Conservation (phyloP, 495 filamentous ascomycete genomes). For the Cudoniella acicularis region DNA sequence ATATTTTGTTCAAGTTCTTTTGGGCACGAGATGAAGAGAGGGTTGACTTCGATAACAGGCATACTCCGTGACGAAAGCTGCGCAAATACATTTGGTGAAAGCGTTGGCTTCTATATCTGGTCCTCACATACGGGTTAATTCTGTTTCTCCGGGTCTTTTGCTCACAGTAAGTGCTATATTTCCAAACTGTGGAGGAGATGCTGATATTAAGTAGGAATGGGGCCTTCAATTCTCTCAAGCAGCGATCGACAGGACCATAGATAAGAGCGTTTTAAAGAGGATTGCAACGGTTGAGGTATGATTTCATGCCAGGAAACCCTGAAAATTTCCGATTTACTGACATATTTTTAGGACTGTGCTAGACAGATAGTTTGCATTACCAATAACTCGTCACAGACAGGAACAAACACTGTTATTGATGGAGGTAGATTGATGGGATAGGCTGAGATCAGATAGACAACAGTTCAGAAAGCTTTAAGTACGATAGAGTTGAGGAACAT, state of each 20-base stretch:
- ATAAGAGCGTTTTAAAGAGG: slow-evolving; percentile 46
- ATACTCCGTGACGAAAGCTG: slow-evolving; percentile 50
- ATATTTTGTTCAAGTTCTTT: neutral
- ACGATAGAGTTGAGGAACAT: neutral
- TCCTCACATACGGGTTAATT: slow-evolving; percentile 51
- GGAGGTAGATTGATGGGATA: neutral
- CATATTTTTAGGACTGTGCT: neutral
- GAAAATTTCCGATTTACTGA: neutral
- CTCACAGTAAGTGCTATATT: slow-evolving; percentile 34
- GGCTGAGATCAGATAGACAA: neutral
- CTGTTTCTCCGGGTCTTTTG: slow-evolving; percentile 45
- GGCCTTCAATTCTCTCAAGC: slow-evolving; percentile 43
- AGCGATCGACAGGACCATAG: slow-evolving; percentile 34
- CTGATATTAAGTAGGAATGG: slow-evolving; percentile 41
- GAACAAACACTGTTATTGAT: slow-evolving; percentile 4
- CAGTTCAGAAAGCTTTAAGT: too few species aligned
- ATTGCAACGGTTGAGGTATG: slow-evolving; percentile 42
- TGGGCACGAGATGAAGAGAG: neutral
- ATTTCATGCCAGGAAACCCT: too few species aligned
- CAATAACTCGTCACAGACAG: neutral
- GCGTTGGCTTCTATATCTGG: slow-evolving; percentile 42
- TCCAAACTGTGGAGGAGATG: neutral
- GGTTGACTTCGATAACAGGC: slow-evolving; percentile 21
- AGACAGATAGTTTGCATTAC: neutral
- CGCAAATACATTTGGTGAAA: slow-evolving; percentile 50